Conservation (phyloP, 129 eudicot genomes). For the Arctium lappa region DNA sequence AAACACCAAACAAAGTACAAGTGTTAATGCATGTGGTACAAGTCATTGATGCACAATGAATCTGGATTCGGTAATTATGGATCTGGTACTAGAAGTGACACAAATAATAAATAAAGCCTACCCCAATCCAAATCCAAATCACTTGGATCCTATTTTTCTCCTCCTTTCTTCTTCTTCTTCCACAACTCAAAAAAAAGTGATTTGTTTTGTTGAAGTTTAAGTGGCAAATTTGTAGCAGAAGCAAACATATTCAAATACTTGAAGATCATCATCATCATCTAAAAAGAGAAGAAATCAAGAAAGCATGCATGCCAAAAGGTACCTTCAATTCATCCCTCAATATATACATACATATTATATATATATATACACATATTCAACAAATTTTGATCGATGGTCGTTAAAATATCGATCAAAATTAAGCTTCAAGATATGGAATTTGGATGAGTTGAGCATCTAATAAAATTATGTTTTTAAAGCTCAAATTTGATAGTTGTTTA, state of each 20-base stretch:
- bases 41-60: background rate
- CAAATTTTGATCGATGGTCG: background rate
- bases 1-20: background rate
- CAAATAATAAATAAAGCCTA: background rate
- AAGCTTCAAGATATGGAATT: background rate
- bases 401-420: background rate
- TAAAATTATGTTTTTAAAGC: no score
- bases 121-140: background rate
- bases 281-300: background rate
- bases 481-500: no score
- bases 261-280: background rate
- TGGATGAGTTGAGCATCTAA: background rate
- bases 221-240: background rate
- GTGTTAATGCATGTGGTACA: background rate
- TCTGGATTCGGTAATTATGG: background rate
- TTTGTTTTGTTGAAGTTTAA: background rate
- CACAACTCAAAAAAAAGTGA: background rate
- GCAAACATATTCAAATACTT: background rate
- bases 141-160: background rate
- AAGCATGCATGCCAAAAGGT: conserved; percentile 17
- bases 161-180: background rate
- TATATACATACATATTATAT: background rate
- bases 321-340: background rate
- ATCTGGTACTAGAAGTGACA: background rate
- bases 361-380: background rate